Evolutionary conservation across 345 rosid species (phyloP), one percentile per base, ranked within the genome.

Genomic region (Acer campestre): DNA sequence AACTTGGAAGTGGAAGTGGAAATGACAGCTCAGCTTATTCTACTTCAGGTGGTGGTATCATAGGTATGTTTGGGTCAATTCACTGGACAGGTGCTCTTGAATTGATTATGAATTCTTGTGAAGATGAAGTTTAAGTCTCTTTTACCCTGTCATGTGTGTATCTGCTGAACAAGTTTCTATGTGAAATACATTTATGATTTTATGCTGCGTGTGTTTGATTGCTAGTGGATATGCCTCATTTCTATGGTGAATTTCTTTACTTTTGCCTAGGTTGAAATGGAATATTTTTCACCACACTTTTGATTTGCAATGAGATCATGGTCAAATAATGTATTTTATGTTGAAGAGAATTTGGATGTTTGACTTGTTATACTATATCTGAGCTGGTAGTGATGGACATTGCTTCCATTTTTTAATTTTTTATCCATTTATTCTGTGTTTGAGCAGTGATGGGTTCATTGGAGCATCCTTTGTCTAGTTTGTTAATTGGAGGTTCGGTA

Each of bases 1-100:
- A 94, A 85, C 98, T 90, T 87, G 99, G 99, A 79, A 97, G 99
- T 87, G 99, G 99, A 87, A 97, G 99, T 86, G 99, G 99, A 71
- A 86, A 88, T 61, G 90, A 87, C 80, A 89, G 84, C 78, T 82
- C 84, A 2, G 77, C 79, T 81, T 84, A 84, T 81, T 87, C 91
- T 48, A 88, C 98, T 81, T 78, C 98, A 42, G 99, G 99, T 51
- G 99, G 99, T 80, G 99, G 99, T 58, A 87, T 93, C 76, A 82
- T 97, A 85, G 96, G 98, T 97, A 88, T 79, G 85, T 68, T 29
- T 64, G 40, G 25, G 29, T 29, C 20, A 51, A 7, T 55, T 67
- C 55, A 61, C 68, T 18, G 27, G 18, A 35, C n/a, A 20, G 16
- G 68, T 55, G 13, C 46, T 40, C 18, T 44, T 38, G 22, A 59